Conservation (phyloP, 2,329 filamentous ascomycete species). For the Trichoderma arundinaceum region DNA sequence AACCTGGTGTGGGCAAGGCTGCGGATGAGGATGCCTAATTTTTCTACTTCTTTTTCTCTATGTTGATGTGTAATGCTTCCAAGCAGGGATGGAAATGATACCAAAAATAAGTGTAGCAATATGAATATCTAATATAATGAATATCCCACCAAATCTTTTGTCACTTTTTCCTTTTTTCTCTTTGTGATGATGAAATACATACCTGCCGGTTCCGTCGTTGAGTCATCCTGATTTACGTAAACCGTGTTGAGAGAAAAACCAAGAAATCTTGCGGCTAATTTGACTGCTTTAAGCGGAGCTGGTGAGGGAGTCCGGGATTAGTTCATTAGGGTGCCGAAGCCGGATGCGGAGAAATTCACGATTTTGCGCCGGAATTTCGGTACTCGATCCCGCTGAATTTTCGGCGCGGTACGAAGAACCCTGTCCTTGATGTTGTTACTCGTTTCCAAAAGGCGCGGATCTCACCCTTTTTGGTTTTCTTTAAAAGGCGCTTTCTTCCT, state of each 20-base stretch:
- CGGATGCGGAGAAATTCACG: slow-evolving; percentile 14
- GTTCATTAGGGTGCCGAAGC: slow-evolving; percentile 16
- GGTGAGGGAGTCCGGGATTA: not conserved
- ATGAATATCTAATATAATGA: slow-evolving; percentile 28
- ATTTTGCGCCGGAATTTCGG: slow-evolving; percentile 18
- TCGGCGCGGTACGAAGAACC: not conserved
- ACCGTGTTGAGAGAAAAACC: not conserved
- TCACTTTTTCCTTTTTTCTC: not conserved
- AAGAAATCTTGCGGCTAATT: not conserved
- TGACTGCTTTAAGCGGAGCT: not conserved
- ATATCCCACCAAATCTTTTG: not conserved
- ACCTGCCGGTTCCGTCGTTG: not conserved
- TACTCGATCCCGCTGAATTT: slow-evolving; percentile 14
- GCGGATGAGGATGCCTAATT: slow-evolving; percentile 23
- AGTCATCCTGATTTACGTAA: slow-evolving; percentile 3
- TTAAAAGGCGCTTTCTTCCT: not conserved
- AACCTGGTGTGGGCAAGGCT: slow-evolving; percentile 44
- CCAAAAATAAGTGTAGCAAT: slow-evolving; percentile 27
- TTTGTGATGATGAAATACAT: too few relatives aligned
- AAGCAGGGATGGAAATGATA: slow-evolving; percentile 29
- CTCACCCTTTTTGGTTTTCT: not conserved
- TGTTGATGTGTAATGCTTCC: not conserved
- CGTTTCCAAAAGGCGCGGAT: slow-evolving; percentile 4
- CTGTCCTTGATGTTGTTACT: not conserved
- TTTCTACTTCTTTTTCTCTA: not conserved